Evolutionary conservation across 768 basidiomycete genomes (phyloP).

Genomic region (Favolaschia claudopus): DNA sequence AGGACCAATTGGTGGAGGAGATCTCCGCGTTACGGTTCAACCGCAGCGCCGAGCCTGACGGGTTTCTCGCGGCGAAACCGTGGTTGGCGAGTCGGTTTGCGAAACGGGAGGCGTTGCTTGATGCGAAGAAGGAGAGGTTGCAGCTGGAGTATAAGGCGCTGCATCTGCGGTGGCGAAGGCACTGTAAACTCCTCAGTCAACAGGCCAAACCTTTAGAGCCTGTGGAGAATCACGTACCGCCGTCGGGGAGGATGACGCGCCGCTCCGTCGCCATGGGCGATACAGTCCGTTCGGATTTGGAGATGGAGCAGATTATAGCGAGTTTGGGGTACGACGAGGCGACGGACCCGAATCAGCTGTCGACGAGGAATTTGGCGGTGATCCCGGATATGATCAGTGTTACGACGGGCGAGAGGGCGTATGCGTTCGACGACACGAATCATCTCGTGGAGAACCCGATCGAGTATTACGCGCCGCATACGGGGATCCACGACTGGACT

Average conservation of each 20-base stretch:
- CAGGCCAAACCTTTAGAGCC: constrained; percentile 51
- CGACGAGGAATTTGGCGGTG: constrained; percentile 81
- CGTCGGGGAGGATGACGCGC: constrained; percentile 69
- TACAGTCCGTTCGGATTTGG: constrained; percentile 91
- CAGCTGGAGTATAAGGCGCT: constrained; percentile 71
- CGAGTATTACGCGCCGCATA: constrained; percentile 77
- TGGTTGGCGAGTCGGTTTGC: constrained; percentile 63
- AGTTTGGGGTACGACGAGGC: constrained; percentile 91
- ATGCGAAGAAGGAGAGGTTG: constrained; percentile 63
- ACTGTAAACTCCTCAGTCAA: constrained; percentile 75
- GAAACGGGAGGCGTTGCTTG: constrained; percentile 55
- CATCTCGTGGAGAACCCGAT: constrained; percentile 77
- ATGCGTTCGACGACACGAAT: constrained; percentile 85
- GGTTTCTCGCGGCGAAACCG: constrained; percentile 50
- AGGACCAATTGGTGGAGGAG: constrained; percentile 57
- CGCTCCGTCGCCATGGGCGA: constrained; percentile 83
- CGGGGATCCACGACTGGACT: constrained; percentile 88
- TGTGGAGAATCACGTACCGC: constrained; percentile 47
- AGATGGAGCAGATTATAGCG: constrained; percentile 98
- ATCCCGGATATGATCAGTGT: constrained; percentile 93
- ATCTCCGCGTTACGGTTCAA: constrained; percentile 46
- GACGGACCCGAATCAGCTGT: constrained; percentile 91
- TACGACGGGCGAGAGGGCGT: constrained; percentile 65
- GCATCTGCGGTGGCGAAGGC: constrained; percentile 76
- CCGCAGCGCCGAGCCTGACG: constrained; percentile 42